Evolutionary conservation across 2,329 filamentous ascomycete genomes (phyloP).

Genomic region (Capronia americana): DNA sequence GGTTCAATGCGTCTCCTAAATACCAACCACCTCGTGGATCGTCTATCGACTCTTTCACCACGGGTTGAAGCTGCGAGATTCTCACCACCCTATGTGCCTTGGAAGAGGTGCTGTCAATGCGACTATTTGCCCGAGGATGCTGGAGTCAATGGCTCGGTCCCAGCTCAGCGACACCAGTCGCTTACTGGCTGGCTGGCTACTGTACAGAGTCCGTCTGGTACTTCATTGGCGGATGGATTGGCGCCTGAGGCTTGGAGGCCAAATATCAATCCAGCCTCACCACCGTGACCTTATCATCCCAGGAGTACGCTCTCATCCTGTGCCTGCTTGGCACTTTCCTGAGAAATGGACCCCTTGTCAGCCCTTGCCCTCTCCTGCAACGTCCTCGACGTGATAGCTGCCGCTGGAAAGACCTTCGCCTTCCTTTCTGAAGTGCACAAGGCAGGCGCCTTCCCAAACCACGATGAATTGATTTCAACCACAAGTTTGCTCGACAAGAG

Average conservation of each 20-base stretch:
- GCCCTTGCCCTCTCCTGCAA: constrained; percentile 4
- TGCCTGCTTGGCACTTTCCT: not conserved
- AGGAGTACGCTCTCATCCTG: not conserved
- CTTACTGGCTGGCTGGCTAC: not conserved
- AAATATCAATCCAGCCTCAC: constrained; percentile 3
- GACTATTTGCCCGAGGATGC: not conserved
- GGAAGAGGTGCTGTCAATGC: not conserved
- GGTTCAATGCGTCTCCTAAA: not conserved
- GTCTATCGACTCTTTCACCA: not conserved
- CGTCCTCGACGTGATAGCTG: not conserved
- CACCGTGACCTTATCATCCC: not conserved
- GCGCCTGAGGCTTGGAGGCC: not conserved
- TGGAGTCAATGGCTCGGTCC: not conserved
- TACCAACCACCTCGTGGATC: not conserved
- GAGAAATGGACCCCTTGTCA: not conserved
- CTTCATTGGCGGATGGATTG: not conserved
- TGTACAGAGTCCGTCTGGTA: not conserved
- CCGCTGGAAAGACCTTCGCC: not conserved
- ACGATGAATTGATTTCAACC: not conserved
- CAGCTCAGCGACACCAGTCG: not conserved
- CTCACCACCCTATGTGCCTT: not conserved
- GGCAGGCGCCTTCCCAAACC: not conserved
- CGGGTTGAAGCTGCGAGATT: not conserved
- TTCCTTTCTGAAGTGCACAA: not conserved
- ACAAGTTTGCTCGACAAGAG: not conserved